Percentiles rank a stretch among this genome's conserved stretches.
phyloP scores from a whole-genome alignment of 176 grass and related monocot genomes.

The Hordeum marinum region DNA sequence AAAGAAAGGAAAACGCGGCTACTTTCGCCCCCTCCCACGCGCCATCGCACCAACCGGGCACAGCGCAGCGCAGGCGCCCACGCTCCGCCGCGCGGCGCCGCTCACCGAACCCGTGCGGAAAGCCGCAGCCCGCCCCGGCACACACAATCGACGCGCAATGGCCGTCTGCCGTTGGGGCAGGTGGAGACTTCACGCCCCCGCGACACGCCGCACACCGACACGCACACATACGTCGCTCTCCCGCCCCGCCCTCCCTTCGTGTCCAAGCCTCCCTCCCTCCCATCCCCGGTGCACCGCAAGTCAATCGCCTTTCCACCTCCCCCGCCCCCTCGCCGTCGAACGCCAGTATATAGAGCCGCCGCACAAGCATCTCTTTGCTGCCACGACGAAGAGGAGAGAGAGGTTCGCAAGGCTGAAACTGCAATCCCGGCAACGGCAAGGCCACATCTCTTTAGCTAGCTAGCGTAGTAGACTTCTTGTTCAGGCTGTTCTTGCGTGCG shows the following conservation, averaged over 20 bases:
- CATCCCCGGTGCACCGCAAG: background rate
- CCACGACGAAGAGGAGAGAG: background rate
- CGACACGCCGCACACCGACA: slow-evolving; percentile 20
- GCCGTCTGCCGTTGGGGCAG: slow-evolving; percentile 28
- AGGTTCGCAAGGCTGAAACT: background rate
- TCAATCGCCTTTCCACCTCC: slow-evolving; percentile 26
- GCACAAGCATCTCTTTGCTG: background rate
- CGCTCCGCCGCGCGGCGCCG: background rate
- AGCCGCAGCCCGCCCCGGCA: background rate
- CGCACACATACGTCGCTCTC: background rate
- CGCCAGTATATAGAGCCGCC: slow-evolving; percentile 28
- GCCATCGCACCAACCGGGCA: slow-evolving; percentile 20
- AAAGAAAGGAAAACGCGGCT: background rate
- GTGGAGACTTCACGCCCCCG: slow-evolving; percentile 39
- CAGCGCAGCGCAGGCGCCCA: background rate
- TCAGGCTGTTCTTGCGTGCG: background rate
- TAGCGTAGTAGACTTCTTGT: background rate
- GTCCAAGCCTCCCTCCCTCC: background rate
- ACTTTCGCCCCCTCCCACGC: slow-evolving; percentile 2
- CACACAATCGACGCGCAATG: background rate
- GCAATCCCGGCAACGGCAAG: background rate
- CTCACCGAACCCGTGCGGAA: slow-evolving; percentile 1
- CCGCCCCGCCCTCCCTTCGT: background rate
- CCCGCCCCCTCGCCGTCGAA: background rate
- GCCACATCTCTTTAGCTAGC: background rate